Conservation (phyloP, 2,329 filamentous ascomycete species). For the Amauroascus niger region DNA sequence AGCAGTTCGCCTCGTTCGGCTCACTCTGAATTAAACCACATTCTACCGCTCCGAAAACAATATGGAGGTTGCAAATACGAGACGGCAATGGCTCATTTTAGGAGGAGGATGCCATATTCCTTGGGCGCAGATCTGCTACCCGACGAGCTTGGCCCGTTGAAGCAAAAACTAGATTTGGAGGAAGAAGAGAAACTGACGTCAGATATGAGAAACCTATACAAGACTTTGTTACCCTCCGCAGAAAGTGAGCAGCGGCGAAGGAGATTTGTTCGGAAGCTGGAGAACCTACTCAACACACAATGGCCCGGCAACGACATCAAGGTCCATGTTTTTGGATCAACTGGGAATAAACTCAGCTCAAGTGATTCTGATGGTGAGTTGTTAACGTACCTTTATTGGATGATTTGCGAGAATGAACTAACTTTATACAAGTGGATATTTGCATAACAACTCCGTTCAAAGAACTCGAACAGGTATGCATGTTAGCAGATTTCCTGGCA, state of each 20-base stretch:
- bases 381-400: neutral
- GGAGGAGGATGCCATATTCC: slow-evolving; percentile 83
- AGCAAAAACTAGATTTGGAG: slow-evolving; percentile 59
- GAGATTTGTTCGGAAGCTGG: slow-evolving; percentile 74
- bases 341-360: slow-evolving; percentile 86
- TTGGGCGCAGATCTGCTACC: slow-evolving; percentile 72
- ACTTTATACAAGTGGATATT: slow-evolving; percentile 64
- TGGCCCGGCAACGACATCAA: slow-evolving; percentile 87
- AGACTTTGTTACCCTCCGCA: slow-evolving; percentile 69
- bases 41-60: slow-evolving; percentile 56
- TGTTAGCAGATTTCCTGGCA: slow-evolving; percentile 74
- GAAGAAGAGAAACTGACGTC: slow-evolving; percentile 66
- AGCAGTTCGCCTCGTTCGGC: slow-evolving; percentile 83
- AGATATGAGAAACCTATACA: slow-evolving; percentile 79
- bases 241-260: slow-evolving; percentile 67
- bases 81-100: slow-evolving; percentile 68
- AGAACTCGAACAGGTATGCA: slow-evolving; percentile 79
- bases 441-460: slow-evolving; percentile 91
- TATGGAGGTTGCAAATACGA: slow-evolving; percentile 76
- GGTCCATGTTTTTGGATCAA: slow-evolving; percentile 95
- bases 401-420: slow-evolving; percentile 15
- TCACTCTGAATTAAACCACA: slow-evolving; percentile 76
- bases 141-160: slow-evolving; percentile 57
- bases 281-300: slow-evolving; percentile 75
- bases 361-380: slow-evolving; percentile 84